These are phyloP conservation scores for Starmera pachycereana DNA, from an alignment of 805 yeast species.

Conservation along the genomic window DNA sequence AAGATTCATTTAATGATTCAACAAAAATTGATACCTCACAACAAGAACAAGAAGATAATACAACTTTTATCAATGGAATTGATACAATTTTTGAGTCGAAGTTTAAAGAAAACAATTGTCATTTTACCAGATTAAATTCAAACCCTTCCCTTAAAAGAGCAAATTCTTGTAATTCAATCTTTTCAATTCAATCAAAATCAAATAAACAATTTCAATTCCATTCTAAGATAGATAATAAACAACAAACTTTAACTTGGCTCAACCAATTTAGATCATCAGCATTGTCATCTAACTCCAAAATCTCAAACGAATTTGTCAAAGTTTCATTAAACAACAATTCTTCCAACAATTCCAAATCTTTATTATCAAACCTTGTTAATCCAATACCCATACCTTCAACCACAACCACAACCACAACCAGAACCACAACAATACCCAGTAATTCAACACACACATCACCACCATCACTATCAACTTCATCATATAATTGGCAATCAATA, in stretches of 20 bases:
- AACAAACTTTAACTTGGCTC: conserved; percentile 19
- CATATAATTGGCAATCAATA: too few relatives aligned
- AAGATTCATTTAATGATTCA: conserved; percentile 1
- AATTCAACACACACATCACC: conserved; percentile 1
- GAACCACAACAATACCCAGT: neutral
- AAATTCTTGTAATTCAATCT: conserved; percentile 19
- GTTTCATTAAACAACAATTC: too few relatives aligned
- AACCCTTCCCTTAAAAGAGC: conserved; percentile 19
- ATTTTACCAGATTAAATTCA: conserved; percentile 8
- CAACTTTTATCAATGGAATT: neutral
- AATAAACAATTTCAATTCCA: conserved; percentile 7
- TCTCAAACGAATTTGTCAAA: neutral
- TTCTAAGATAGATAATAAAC: conserved; percentile 8
- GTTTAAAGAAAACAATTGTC: neutral
- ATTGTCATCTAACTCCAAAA: neutral
- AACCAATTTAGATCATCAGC: conserved; percentile 5
- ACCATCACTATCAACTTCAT: conserved; percentile 11
- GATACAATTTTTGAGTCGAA: neutral
- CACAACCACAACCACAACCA: neutral
- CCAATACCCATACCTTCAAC: neutral
- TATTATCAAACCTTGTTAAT: too few relatives aligned
- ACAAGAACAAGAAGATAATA: neutral
- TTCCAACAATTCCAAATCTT: too few relatives aligned
- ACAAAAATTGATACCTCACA: neutral
- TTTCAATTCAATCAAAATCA: conserved; percentile 12